Evolutionary conservation across 441 rosid genomes (phyloP).

Genomic region (Croton setiger): DNA sequence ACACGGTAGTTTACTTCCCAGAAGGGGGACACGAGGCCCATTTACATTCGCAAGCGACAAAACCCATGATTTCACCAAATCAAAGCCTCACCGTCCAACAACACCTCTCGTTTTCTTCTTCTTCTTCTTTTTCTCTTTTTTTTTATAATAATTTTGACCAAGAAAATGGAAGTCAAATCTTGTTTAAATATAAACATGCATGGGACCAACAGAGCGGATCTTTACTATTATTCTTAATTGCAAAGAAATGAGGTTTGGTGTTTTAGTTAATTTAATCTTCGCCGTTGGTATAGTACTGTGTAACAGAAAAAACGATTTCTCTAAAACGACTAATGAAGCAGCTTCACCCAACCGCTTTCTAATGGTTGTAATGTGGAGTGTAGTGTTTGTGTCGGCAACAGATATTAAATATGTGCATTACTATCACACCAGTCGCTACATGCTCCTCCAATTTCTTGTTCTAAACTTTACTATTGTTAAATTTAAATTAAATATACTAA

Average conservation of each 20-base stretch:
- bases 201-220: neutral
- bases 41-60: conserved; percentile 12
- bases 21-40: conserved; percentile 24
- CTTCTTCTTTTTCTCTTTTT: neutral
- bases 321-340: no score
- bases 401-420: no score
- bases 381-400: no score
- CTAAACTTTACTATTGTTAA: no score
- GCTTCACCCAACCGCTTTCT: no score
- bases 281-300: no score
- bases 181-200: neutral
- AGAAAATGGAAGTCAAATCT: neutral
- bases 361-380: no score
- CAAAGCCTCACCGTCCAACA: conserved; percentile 4
- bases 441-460: no score
- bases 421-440: no score
- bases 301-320: no score
- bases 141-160: neutral
- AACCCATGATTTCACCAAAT: conserved; percentile 2
- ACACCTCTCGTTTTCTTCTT: neutral
- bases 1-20: conserved; percentile 18
- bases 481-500: no score
- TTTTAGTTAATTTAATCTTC: neutral
- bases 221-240: neutral
- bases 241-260: neutral